phyloP scores from a whole-genome alignment of 129 eudicot genomes.

The Solidago caesia region DNA sequence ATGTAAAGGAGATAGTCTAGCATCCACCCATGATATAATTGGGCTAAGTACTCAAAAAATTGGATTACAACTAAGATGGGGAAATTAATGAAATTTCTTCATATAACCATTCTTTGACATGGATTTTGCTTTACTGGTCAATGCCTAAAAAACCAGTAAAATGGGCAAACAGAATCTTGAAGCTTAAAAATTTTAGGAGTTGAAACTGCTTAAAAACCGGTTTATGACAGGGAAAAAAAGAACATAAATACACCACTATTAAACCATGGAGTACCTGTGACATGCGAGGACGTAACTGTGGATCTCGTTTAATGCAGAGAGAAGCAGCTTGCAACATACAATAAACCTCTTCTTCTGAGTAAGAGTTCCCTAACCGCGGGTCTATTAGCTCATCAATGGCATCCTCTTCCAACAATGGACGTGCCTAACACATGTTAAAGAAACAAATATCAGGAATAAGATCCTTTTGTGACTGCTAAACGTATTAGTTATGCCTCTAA shows the following conservation, averaged over 20 bases:
- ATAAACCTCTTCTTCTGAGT: constrained; percentile 72
- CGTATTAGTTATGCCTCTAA: background rate
- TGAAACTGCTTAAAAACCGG: background rate
- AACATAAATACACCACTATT: too few species aligned
- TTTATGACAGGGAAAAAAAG: background rate
- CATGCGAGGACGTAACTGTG: constrained; percentile 97
- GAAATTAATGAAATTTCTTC: too few species aligned
- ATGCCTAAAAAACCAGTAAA: background rate
- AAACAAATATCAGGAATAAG: background rate
- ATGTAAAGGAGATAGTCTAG: too few species aligned
- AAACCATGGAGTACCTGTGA: constrained; percentile 63
- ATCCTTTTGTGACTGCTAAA: background rate
- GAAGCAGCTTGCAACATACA: constrained; percentile 96
- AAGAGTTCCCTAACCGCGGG: constrained; percentile 63
- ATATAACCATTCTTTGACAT: too few species aligned
- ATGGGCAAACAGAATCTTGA: background rate
- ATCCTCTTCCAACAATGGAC: constrained; percentile 80
- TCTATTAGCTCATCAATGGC: constrained; percentile 79
- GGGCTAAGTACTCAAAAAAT: too few species aligned
- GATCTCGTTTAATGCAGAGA: constrained; percentile 86
- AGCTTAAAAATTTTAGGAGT: background rate
- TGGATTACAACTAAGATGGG: too few species aligned
- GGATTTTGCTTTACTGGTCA: too few species aligned
- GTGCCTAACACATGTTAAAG: constrained; percentile 56
- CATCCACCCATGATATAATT: too few species aligned